A percentile compares a stretch with the other conserved stretches of the same genome.
These are phyloP conservation scores for Globisporangium echinulatum DNA, from an alignment of 352 stramenopile species.

Conservation along the genomic window DNA sequence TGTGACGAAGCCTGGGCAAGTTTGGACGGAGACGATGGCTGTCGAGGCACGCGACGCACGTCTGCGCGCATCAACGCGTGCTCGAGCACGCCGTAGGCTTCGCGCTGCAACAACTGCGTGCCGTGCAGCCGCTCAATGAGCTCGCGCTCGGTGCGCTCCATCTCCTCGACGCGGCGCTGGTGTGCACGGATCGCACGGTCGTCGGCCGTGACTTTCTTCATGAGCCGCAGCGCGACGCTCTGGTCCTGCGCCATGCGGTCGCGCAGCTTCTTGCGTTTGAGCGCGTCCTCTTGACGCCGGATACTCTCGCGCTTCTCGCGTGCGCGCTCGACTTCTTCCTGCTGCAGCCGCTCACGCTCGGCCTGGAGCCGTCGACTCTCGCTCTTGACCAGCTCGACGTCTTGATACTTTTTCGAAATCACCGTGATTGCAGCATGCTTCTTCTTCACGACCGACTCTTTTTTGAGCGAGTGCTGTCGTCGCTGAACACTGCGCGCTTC, in stretches of 20 bases:
- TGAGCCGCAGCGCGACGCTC: slow-evolving; percentile 35
- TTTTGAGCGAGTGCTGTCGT: slow-evolving; percentile 54
- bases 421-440: slow-evolving; percentile 64
- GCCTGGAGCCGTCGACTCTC: slow-evolving; percentile 59
- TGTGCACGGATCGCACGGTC: slow-evolving; percentile 55
- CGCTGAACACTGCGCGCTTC: slow-evolving; percentile 44
- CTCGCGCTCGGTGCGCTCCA: slow-evolving; percentile 57
- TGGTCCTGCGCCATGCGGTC: slow-evolving; percentile 46
- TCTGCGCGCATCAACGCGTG: slow-evolving; percentile 48
- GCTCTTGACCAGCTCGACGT: slow-evolving; percentile 68
- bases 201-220: slow-evolving; percentile 62
- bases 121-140: slow-evolving; percentile 64
- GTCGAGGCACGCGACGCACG: slow-evolving; percentile 2
- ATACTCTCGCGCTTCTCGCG: slow-evolving; percentile 50
- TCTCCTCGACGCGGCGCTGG: slow-evolving; percentile 42
- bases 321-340: slow-evolving; percentile 45
- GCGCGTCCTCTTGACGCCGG: slow-evolving; percentile 46
- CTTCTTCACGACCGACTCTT: slow-evolving; percentile 72
- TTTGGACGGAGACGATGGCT: too few relatives aligned
- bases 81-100: slow-evolving; percentile 69
- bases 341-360: slow-evolving; percentile 46
- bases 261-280: slow-evolving; percentile 40
- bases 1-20: too few relatives aligned
- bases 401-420: slow-evolving; percentile 72
- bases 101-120: slow-evolving; percentile 64